These are phyloP conservation scores for Lichtheimia hyalospora DNA, from an alignment of 371 early-diverging fungal genomes.

Conservation along the genomic window DNA sequence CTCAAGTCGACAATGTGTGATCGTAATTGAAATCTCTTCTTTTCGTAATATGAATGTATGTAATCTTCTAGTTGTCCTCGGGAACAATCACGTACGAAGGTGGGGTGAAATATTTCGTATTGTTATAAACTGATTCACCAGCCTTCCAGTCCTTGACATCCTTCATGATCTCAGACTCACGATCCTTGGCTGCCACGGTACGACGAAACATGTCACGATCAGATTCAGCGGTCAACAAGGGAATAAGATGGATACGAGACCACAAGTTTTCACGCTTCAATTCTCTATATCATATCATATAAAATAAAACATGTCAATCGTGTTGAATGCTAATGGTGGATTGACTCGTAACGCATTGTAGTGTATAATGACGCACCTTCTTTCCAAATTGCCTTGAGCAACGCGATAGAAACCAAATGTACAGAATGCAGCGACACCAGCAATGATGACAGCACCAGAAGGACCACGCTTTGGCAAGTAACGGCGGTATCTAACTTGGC, in stretches of 20 bases:
- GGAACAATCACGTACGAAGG: slow-evolving; percentile 59
- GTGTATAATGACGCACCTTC: slow-evolving; percentile 55
- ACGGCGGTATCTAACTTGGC: slow-evolving; percentile 81
- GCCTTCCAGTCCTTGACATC: slow-evolving; percentile 81
- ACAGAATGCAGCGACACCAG: slow-evolving; percentile 54
- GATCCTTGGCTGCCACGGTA: slow-evolving; percentile 68
- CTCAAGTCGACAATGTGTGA: background rate
- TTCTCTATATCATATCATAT: slow-evolving; percentile 59
- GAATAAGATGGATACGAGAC: slow-evolving; percentile 88
- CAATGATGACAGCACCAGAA: slow-evolving; percentile 64
- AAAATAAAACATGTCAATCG: background rate
- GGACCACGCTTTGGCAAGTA: slow-evolving; percentile 89
- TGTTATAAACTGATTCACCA: slow-evolving; percentile 79
- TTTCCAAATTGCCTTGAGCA: slow-evolving; percentile 71
- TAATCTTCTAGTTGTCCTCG: slow-evolving; percentile 36
- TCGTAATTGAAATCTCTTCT: background rate
- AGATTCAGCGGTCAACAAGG: slow-evolving; percentile 90
- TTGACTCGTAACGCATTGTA: too few relatives aligned
- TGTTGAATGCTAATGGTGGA: too few relatives aligned
- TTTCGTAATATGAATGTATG: too few relatives aligned
- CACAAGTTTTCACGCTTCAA: slow-evolving; percentile 91
- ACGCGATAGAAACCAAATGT: slow-evolving; percentile 60
- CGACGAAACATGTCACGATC: slow-evolving; percentile 93
- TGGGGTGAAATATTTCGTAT: slow-evolving; percentile 77
- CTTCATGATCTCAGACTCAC: slow-evolving; percentile 90